phyloP scores from a whole-genome alignment of 1,284 basidiomycete species.

The Irpex rosettiformis region DNA sequence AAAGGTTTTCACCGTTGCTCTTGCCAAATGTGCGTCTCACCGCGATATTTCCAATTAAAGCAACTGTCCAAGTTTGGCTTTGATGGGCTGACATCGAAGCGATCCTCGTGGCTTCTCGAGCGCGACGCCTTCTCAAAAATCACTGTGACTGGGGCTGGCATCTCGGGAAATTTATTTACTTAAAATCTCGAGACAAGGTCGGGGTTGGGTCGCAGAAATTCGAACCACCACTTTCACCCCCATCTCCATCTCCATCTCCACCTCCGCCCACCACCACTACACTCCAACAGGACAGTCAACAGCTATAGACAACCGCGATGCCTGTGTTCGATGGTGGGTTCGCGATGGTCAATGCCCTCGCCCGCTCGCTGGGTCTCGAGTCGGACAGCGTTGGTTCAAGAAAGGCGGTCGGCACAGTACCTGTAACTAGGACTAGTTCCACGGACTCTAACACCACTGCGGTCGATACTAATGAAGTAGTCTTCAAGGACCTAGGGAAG shows the following conservation, averaged over 20 bases:
- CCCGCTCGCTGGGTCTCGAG: not conserved
- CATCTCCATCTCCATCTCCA: not conserved
- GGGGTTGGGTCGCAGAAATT: not conserved
- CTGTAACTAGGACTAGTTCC: not conserved
- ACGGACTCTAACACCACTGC: not conserved
- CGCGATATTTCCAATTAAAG: not conserved
- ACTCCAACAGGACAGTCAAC: too few relatives aligned
- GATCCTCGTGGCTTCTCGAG: not conserved
- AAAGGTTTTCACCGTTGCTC: not conserved
- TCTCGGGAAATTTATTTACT: not conserved
- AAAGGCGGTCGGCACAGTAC: not conserved
- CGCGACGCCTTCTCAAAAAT: too few relatives aligned
- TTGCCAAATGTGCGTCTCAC: not conserved
- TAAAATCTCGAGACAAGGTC: too few relatives aligned
- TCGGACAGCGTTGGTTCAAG: not conserved
- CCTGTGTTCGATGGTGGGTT: not conserved
- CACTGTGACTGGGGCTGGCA: not conserved
- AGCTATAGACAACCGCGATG: not conserved
- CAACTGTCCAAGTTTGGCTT: not conserved
- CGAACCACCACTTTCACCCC: not conserved
- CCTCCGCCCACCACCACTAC: not conserved
- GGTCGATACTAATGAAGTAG: not conserved
- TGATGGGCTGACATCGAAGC: constrained; percentile 1
- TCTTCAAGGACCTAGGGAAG: not conserved
- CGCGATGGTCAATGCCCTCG: constrained; percentile 1